Conservation (phyloP, 352 stramenopile genomes). For the Globisporangium spiculum region DNA sequence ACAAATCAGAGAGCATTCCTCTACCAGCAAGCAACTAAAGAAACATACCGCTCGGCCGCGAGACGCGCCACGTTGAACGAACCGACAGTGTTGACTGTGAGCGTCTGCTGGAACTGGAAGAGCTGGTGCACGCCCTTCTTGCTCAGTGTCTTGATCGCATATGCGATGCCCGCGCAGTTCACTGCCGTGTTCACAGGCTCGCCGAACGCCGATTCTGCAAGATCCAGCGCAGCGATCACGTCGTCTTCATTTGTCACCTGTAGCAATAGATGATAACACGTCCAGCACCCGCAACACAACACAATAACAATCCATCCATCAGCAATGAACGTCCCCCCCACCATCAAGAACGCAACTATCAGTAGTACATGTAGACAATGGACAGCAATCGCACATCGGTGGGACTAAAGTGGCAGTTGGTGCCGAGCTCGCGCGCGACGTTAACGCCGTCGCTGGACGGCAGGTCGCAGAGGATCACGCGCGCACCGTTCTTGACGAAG, state of each 20-base stretch:
- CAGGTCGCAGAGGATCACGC: conserved; percentile 93
- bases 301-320: background rate
- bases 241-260: conserved; percentile 92
- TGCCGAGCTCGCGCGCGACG: conserved; percentile 71
- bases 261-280: background rate
- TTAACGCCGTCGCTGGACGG: conserved; percentile 73
- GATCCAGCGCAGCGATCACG: conserved; percentile 86
- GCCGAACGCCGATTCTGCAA: conserved; percentile 90
- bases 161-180: conserved; percentile 95
- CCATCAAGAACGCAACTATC: background rate
- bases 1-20: background rate
- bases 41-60: conserved; percentile 86
- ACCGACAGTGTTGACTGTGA: conserved; percentile 96
- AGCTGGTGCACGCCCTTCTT: conserved; percentile 92
- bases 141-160: conserved; percentile 91
- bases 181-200: conserved; percentile 92
- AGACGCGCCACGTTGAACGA: conserved; percentile 98
- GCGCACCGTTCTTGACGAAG: conserved; percentile 87
- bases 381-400: conserved; percentile 52
- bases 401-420: conserved; percentile 79
- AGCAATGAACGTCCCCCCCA: background rate
- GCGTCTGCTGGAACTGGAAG: conserved; percentile 92
- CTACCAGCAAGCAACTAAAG: background rate
- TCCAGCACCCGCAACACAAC: background rate
- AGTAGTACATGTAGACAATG: background rate